These are phyloP conservation scores for Colletotrichum costaricense DNA, from an alignment of 2,329 filamentous ascomycete species.

Conservation along the genomic window DNA sequence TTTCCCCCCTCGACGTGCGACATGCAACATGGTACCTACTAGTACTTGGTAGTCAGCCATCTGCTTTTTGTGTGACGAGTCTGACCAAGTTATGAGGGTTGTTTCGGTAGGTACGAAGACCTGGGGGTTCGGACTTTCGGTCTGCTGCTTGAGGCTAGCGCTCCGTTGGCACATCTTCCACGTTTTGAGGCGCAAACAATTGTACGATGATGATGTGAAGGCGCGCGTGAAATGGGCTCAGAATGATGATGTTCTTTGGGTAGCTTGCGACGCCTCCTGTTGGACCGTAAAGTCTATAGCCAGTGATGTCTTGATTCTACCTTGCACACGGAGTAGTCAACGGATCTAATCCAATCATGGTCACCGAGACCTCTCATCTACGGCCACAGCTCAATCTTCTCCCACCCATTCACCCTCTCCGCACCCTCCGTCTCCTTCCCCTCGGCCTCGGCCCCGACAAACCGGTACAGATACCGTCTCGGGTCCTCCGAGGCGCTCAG, in stretches of 20 bases:
- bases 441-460: slow-evolving; percentile 55
- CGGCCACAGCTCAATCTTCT: slow-evolving; percentile 77
- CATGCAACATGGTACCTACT: neutral
- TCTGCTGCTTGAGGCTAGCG: neutral
- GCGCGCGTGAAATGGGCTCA: slow-evolving; percentile 12
- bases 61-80: neutral
- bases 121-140: neutral
- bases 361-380: slow-evolving; percentile 39
- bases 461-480: slow-evolving; percentile 75
- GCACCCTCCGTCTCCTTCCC: slow-evolving; percentile 43
- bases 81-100: neutral
- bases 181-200: neutral
- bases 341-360: neutral
- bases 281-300: neutral
- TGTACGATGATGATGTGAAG: slow-evolving; percentile 24
- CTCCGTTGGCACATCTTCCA: neutral
- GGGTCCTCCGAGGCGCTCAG: slow-evolving; percentile 73
- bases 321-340: neutral
- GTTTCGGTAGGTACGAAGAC: neutral
- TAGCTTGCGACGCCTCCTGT: neutral
- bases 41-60: neutral
- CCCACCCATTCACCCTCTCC: slow-evolving; percentile 63
- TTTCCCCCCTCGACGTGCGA: neutral
- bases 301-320: no score
- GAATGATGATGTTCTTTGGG: slow-evolving; percentile 3